Evolutionary conservation across 169 alveolate species (phyloP), one percentile per base, ranked within the genome.

Genomic region (Plasmodium gonderi): DNA sequence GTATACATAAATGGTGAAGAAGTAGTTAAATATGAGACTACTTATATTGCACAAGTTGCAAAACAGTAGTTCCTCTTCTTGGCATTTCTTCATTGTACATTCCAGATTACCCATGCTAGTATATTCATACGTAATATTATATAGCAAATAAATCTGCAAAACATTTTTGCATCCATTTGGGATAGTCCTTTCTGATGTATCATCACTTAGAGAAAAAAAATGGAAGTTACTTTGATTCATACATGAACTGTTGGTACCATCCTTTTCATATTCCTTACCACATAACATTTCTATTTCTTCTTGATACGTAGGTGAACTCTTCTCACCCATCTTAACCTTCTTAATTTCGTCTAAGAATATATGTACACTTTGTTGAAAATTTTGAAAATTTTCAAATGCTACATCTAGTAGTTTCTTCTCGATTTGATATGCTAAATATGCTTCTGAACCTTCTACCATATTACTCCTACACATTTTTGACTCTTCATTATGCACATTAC

Each of bases 281-380:
- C 80, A 80, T 44, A 80, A 47, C 36, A 47, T 67, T 2, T 65
- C 78, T n/a, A 69, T 51, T 45, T 83, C 64, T 5, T 23, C 51
- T 23, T 45, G 68, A 7, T 82, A 69, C 40, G 42, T 38, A 7
- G 7, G 68, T 9, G 26, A n/a, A 5, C 7, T 64, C 29, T 64
- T 90, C 44, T 65, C 29, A 12, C 80, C 51, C 60, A 4, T 60
- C 8, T 90, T 65, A 45, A 40, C 31, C 45, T 65, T 42, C 80
- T 77, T 45, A 44, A 90, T 78, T 64, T 45, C 72, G 51, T 67
- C 26, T 90, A 90, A 78, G 40, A 90, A 90, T 36, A 36, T 2
- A 64, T 90, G 69, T 76, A 90, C n/a, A 36, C 60, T 78, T 90
- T 90, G 31, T 65, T 77, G 72, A 79, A 90, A 90, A 54, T 67